Base-by-base conservation (phyloP, 2,329 filamentous ascomycete genomes). In the Westerdykella ornata region DNA sequence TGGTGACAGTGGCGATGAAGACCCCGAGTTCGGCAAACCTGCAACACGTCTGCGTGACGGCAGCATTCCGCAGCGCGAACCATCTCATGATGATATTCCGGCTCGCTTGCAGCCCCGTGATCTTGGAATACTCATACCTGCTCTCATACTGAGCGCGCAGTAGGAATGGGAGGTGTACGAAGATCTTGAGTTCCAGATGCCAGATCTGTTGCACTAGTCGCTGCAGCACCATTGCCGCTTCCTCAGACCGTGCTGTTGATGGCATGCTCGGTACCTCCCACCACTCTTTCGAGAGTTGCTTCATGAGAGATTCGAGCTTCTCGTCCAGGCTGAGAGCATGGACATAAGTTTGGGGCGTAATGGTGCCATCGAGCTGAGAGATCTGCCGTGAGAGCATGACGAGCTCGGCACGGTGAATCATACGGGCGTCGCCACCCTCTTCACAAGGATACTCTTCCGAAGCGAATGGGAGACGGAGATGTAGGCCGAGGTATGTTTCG, bases 231-330 rank as follows among this genome's bases (percentile, higher is more conserved):
- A 48, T 51, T 11, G 45, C 53, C 3, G 54, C 60, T 38, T 62
- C 60, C 1, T 54, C 48, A 4, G 59, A 56, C 12, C 55, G 54
- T 33, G 59, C 59, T 6, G 60, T 63, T 1, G 58, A 51, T 3
- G 60, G 59, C 8, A 65, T 53, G 30, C 63, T 64, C 2, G 62
- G 62, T 3, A 64, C 59, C 22, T 63, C 60, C 62, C 62, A 65
- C 35, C 63, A 65, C 11, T 62, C 57, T 15, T 57, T 56, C 5
- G 58, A 51, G 41, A 60, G 42, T 34, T 54, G 46, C 33, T 48
- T 61, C 58, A 61, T 59, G 32, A 51, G 47, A 0, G 34, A 44
- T 31, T 65, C 62, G 1, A 65, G 37, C 18, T 57, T 54, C 38
- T 64, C 60, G 29, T 65, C 62, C 14, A 65, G 42, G 2, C 52